Conservation (phyloP, 768 basidiomycete species). For the Tulasnella calospora region DNA sequence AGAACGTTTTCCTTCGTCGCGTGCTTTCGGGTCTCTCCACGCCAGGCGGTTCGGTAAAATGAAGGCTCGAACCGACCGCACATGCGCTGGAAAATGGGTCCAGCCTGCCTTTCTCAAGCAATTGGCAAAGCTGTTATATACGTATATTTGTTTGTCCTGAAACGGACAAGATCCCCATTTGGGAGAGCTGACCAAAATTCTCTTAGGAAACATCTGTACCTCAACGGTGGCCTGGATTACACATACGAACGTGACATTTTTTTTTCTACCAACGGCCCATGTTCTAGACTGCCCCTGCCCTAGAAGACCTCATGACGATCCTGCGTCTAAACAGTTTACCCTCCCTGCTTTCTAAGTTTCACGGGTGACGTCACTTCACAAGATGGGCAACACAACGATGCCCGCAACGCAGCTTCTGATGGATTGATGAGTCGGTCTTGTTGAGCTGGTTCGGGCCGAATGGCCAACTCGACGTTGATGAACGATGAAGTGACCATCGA, state of each 20-base stretch:
- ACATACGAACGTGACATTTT: background rate
- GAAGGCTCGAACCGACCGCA: background rate
- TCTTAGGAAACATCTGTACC: background rate
- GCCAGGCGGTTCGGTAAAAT: background rate
- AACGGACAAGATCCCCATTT: background rate
- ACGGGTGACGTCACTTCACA: background rate
- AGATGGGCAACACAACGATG: background rate
- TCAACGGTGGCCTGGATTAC: background rate
- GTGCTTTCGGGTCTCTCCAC: background rate
- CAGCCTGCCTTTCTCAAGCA: background rate
- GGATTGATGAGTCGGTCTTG: background rate
- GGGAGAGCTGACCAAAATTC: background rate
- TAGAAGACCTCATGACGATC: background rate
- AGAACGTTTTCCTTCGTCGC: background rate
- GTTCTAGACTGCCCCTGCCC: background rate
- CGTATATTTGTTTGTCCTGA: background rate
- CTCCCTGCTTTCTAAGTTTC: background rate
- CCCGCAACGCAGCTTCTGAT: background rate
- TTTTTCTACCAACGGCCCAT: background rate
- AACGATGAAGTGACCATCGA: background rate
- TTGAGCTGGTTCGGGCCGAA: background rate
- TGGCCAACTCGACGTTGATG: background rate
- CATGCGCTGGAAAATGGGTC: background rate
- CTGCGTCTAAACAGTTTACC: background rate
- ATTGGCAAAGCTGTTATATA: background rate